Conservation (phyloP, 1,284 basidiomycete genomes). For the Boletus semigastroideus region DNA sequence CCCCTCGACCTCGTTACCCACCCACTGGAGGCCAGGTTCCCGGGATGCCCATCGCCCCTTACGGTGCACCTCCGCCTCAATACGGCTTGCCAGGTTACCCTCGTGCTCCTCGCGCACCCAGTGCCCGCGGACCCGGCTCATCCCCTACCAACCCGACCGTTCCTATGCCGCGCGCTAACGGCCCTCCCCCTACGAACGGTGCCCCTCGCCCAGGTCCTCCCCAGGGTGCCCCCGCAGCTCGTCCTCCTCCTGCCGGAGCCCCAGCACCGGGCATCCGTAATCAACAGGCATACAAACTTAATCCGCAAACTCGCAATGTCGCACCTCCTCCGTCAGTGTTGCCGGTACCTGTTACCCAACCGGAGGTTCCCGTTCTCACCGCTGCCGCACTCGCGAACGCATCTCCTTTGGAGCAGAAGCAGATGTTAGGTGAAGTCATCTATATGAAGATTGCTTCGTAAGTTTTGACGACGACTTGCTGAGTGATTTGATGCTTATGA, state of each 20-base stretch:
- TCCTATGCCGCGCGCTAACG: constrained; percentile 57
- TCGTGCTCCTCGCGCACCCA: constrained; percentile 50
- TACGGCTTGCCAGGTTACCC: constrained; percentile 63
- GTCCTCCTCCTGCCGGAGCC: constrained; percentile 44
- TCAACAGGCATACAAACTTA: constrained; percentile 41
- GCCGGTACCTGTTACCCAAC: constrained; percentile 38
- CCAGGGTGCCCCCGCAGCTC: constrained; percentile 42
- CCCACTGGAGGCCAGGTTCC: constrained; percentile 68
- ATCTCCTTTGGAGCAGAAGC: constrained; percentile 90
- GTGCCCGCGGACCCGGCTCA: constrained; percentile 54
- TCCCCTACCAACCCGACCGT: constrained; percentile 62
- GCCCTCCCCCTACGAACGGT: constrained; percentile 51
- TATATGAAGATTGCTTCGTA: constrained; percentile 86
- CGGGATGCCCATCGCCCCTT: constrained; percentile 76
- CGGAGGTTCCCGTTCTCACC: constrained; percentile 50
- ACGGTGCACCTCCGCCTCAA: constrained; percentile 67
- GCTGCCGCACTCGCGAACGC: constrained; percentile 67
- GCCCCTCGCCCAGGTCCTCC: constrained; percentile 49
- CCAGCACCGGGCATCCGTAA: constrained; percentile 41
- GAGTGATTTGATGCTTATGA: constrained; percentile 15
- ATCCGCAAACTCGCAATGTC: constrained; percentile 40
- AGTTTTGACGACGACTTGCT: constrained; percentile 36
- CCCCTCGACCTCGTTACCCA: constrained; percentile 81
- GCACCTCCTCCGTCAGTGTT: constrained; percentile 38
- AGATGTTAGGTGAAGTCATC: constrained; percentile 92